Percentiles rank a stretch among this genome's conserved stretches.
Evolutionary conservation across 768 basidiomycete genomes (phyloP).

Genomic region (Tylopilus balloui): DNA sequence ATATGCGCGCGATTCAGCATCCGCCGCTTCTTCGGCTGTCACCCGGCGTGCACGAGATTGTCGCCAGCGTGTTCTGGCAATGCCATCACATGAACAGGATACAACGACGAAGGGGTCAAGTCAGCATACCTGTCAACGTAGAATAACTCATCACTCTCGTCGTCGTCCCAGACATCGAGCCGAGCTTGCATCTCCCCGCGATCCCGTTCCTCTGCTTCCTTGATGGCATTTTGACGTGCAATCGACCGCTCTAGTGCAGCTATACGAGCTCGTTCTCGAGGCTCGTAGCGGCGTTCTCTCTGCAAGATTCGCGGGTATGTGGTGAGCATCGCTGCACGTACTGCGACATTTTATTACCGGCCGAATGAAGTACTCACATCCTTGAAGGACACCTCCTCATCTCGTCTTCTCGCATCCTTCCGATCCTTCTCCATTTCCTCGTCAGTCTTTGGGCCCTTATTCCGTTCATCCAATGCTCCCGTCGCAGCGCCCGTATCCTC

Average conservation of each 20-base stretch:
- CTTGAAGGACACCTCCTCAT: constrained; percentile 80
- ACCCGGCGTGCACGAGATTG: constrained; percentile 66
- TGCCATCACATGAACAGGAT: background rate
- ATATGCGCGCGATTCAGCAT: constrained; percentile 73
- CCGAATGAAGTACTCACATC: constrained; percentile 55
- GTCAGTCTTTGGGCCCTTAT: constrained; percentile 62
- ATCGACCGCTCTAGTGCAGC: constrained; percentile 72
- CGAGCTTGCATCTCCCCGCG: constrained; percentile 73
- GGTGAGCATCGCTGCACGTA: constrained; percentile 1
- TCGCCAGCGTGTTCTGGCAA: constrained; percentile 77
- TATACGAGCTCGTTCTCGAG: constrained; percentile 80
- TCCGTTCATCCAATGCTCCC: constrained; percentile 34
- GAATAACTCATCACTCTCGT: constrained; percentile 89
- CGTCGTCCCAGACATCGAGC: constrained; percentile 88
- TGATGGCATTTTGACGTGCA: constrained; percentile 62
- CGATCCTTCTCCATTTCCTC: constrained; percentile 84
- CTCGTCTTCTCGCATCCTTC: constrained; percentile 66
- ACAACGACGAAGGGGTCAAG: background rate
- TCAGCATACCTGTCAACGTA: constrained; percentile 78
- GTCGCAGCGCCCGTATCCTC: constrained; percentile 43
- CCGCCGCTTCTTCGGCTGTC: constrained; percentile 74
- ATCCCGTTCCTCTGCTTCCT: constrained; percentile 77
- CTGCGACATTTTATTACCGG: background rate
- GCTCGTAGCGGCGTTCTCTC: constrained; percentile 94
- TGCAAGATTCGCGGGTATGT: constrained; percentile 28